Percentiles rank a stretch among this genome's conserved stretches.
phyloP scores from a whole-genome alignment of 176 grass and related monocot genomes.

The Eleusine indica region DNA sequence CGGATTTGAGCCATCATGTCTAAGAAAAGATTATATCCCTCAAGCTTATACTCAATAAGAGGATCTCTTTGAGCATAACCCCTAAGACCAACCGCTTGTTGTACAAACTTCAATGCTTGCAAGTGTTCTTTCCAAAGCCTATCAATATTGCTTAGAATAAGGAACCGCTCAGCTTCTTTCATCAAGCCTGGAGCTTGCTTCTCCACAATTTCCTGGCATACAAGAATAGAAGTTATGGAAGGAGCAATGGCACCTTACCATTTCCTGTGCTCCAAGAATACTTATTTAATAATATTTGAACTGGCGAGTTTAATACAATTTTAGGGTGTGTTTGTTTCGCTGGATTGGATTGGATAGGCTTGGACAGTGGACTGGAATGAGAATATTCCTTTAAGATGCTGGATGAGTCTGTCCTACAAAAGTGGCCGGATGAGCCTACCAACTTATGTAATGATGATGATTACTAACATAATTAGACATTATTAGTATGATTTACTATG shows the following conservation, averaged over 20 bases:
- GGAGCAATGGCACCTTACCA: neutral
- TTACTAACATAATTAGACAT: no score
- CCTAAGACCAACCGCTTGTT: slow-evolving; percentile 97
- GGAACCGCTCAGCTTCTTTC: slow-evolving; percentile 92
- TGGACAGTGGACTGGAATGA: no score
- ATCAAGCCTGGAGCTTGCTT: slow-evolving; percentile 89
- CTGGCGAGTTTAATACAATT: neutral
- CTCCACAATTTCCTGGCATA: slow-evolving; percentile 82
- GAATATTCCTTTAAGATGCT: no score
- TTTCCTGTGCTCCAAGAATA: slow-evolving; percentile 3
- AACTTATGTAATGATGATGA: no score
- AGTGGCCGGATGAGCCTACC: no score
- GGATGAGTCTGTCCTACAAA: no score
- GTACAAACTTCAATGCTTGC: slow-evolving; percentile 94
- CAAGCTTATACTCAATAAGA: slow-evolving; percentile 95
- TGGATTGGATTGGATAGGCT: no score
- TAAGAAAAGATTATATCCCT: slow-evolving; percentile 98
- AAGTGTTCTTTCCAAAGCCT: slow-evolving; percentile 99
- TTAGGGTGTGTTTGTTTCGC: neutral
- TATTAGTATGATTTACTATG: no score
- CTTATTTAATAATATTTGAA: slow-evolving; percentile 2
- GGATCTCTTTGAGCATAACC: slow-evolving; percentile 98
- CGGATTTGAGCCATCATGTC: slow-evolving; percentile 99
- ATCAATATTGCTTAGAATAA: slow-evolving; percentile 98
- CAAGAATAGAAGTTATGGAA: slow-evolving; percentile 31